Evolutionary conservation across 257 asterid genomes (phyloP).

Genomic region (Solanum sejunctum): DNA sequence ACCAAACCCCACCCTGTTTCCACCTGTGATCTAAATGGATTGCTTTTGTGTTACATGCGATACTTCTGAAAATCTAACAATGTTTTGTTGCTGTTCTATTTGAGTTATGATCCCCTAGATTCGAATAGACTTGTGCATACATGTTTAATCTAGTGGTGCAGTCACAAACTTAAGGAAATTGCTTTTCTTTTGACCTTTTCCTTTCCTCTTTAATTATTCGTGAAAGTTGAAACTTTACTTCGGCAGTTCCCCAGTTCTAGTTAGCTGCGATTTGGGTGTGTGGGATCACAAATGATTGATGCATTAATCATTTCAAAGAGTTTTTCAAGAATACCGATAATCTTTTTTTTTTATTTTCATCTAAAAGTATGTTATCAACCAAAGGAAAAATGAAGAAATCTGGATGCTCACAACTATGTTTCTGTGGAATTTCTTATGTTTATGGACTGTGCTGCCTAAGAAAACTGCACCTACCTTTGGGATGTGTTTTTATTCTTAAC

Average conservation of each 20-base stretch:
- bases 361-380: not conserved
- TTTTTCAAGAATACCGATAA: not conserved
- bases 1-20: not conserved
- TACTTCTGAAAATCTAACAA: not conserved
- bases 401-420: not conserved
- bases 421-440: not conserved
- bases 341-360: not conserved
- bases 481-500: constrained; percentile 4
- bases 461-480: not conserved
- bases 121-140: not conserved
- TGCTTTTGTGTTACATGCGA: not conserved
- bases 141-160: not conserved
- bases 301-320: not conserved
- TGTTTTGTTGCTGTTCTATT: not conserved
- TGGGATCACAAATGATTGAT: not conserved
- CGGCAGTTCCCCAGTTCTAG: not conserved
- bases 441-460: not conserved
- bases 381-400: not conserved
- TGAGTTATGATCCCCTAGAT: not conserved
- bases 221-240: not conserved
- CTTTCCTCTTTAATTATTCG: not conserved
- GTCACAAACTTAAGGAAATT: not conserved
- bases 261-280: not conserved
- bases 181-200: not conserved
- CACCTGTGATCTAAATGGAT: not conserved